These are phyloP conservation scores for Penicillium coprophilum DNA, from an alignment of 495 filamentous ascomycete genomes.

Conservation along the genomic window DNA sequence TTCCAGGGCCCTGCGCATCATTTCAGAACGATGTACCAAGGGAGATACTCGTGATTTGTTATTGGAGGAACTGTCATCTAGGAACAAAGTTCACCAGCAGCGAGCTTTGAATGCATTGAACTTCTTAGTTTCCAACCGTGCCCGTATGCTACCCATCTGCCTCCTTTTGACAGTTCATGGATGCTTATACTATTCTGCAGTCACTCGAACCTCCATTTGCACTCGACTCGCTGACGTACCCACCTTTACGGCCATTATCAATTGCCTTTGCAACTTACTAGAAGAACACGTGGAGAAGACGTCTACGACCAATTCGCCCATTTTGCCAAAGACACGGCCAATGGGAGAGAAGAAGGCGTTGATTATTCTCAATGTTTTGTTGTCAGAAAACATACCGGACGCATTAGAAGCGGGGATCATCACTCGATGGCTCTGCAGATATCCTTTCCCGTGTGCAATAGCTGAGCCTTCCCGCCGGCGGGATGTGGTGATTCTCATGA, in stretches of 20 bases:
- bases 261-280: slow-evolving; percentile 51
- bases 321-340: slow-evolving; percentile 48
- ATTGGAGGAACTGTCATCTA: slow-evolving; percentile 42
- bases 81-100: slow-evolving; percentile 32
- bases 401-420: slow-evolving; percentile 47
- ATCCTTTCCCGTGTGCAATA: slow-evolving; percentile 49
- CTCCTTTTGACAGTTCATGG: neutral
- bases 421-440: slow-evolving; percentile 49
- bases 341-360: slow-evolving; percentile 45
- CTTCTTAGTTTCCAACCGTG: slow-evolving; percentile 46
- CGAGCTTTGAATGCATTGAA: slow-evolving; percentile 45
- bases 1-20: slow-evolving; percentile 47
- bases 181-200: slow-evolving; percentile 25
- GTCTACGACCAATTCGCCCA: slow-evolving; percentile 39
- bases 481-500: slow-evolving; percentile 47
- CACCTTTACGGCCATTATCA: slow-evolving; percentile 44
- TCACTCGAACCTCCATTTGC: slow-evolving; percentile 43
- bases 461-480: slow-evolving; percentile 38
- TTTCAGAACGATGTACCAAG: slow-evolving; percentile 48
- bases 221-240: slow-evolving; percentile 36
- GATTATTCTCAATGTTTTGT: slow-evolving; percentile 37
- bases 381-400: slow-evolving; percentile 39
- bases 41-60: slow-evolving; percentile 43
- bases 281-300: slow-evolving; percentile 43
- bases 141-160: slow-evolving; percentile 30